A percentile compares a stretch with the other conserved stretches of the same genome.
phyloP scores from a whole-genome alignment of 2,329 filamentous ascomycete genomes.

The Monilinia polystroma region DNA sequence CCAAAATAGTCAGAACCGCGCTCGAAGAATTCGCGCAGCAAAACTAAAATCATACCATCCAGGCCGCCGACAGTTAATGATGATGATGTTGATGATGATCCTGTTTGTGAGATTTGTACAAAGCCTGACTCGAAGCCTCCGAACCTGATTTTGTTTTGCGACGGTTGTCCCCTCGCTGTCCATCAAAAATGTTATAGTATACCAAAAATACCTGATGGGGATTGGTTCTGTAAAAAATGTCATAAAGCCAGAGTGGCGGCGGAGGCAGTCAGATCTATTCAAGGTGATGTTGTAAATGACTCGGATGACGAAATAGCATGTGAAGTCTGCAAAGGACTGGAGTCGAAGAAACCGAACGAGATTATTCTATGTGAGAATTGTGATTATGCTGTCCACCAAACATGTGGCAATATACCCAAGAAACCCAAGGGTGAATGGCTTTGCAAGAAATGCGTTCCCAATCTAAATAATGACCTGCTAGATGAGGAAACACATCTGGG shows the following conservation, averaged over 20 bases:
- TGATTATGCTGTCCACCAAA: slow-evolving; percentile 61
- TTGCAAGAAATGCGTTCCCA: slow-evolving; percentile 52
- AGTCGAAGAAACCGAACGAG: slow-evolving; percentile 58
- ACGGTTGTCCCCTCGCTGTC: slow-evolving; percentile 18
- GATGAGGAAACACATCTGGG: slow-evolving; percentile 41
- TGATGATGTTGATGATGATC: background rate
- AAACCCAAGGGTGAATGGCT: slow-evolving; percentile 64
- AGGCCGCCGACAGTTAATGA: background rate
- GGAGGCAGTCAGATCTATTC: slow-evolving; percentile 15
- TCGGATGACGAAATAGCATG: slow-evolving; percentile 52
- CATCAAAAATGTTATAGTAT: slow-evolving; percentile 24
- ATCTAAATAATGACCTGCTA: slow-evolving; percentile 20
- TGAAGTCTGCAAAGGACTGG: slow-evolving; percentile 55
- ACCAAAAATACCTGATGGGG: slow-evolving; percentile 21
- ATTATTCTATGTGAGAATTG: slow-evolving; percentile 66
- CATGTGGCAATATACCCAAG: slow-evolving; percentile 56
- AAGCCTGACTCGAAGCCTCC: slow-evolving; percentile 17
- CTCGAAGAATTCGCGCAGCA: background rate
- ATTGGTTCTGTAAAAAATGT: slow-evolving; percentile 23
- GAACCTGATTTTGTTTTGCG: slow-evolving; percentile 20
- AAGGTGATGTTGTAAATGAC: slow-evolving; percentile 20
- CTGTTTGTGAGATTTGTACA: slow-evolving; percentile 17
- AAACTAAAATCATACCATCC: background rate
- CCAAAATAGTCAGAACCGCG: background rate
- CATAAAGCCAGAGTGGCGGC: slow-evolving; percentile 18